Conservation (phyloP, 2,329 filamentous ascomycete genomes). For the Verticillium dahliae region DNA sequence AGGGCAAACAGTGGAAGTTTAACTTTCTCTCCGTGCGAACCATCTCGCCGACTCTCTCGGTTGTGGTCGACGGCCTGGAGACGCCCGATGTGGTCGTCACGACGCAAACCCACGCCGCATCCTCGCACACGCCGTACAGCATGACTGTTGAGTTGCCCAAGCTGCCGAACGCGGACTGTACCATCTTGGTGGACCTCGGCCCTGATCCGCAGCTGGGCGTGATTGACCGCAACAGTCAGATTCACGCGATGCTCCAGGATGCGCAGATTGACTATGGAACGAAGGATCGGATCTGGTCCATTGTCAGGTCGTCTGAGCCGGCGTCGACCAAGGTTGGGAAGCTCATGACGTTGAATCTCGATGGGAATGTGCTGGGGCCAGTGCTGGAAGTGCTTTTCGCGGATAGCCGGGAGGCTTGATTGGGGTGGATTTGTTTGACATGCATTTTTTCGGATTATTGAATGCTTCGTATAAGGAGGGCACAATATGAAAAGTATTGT, state of each 20-base stretch:
- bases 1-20: background rate
- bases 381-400: conserved; percentile 18
- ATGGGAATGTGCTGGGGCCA: conserved; percentile 16
- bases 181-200: background rate
- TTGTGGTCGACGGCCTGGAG: background rate
- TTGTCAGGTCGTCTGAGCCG: conserved; percentile 9
- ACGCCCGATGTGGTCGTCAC: background rate
- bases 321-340: conserved; percentile 14
- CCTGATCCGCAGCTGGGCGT: background rate
- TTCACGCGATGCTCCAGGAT: conserved; percentile 15
- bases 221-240: conserved; percentile 18
- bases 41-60: background rate
- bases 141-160: background rate
- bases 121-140: background rate
- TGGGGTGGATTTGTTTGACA: background rate
- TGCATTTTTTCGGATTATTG: too few relatives aligned
- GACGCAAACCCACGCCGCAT: background rate
- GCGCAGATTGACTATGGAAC: conserved; percentile 18
- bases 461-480: too few relatives aligned
- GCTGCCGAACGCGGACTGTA: background rate
- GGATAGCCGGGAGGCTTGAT: conserved; percentile 13
- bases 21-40: background rate
- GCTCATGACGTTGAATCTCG: conserved; percentile 16
- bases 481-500: too few relatives aligned
- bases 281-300: conserved; percentile 19